These are phyloP conservation scores for Vigna trinervia DNA, from an alignment of 306 rosid genomes.

Conservation along the genomic window DNA sequence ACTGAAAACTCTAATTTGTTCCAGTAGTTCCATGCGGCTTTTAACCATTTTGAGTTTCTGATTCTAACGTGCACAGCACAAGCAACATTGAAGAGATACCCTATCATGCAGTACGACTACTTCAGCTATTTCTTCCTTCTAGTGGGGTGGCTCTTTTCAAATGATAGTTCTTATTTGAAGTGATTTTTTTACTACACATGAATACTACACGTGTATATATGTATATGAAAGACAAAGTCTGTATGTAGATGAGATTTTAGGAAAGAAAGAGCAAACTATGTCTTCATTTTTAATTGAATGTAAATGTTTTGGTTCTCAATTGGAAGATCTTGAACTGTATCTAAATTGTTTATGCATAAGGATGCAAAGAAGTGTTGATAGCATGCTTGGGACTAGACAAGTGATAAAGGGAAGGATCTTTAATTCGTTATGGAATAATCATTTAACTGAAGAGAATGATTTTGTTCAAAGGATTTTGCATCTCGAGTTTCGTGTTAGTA, in stretches of 20 bases:
- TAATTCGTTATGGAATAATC: background rate
- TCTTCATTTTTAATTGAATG: background rate
- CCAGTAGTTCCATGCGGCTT: background rate
- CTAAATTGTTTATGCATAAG: background rate
- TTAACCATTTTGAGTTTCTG: background rate
- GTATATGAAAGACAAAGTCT: background rate
- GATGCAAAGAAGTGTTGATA: background rate
- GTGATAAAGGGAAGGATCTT: background rate
- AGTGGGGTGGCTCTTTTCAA: background rate
- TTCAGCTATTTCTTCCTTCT: background rate
- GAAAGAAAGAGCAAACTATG: background rate
- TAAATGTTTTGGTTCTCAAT: background rate
- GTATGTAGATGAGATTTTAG: background rate
- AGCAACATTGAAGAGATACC: background rate
- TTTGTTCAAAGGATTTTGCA: background rate
- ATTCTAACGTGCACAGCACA: background rate
- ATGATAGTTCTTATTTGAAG: background rate
- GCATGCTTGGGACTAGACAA: background rate
- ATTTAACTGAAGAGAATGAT: background rate
- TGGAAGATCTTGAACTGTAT: background rate
- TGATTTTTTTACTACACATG: background rate
- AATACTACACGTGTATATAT: background rate
- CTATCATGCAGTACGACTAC: background rate
- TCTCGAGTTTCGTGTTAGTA: background rate
- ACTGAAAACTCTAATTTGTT: conserved; percentile 15